A percentile compares a stretch with the other conserved stretches of the same genome.
Conservation (phyloP, 1,284 basidiomycete species). For the Marasmius oreades region DNA sequence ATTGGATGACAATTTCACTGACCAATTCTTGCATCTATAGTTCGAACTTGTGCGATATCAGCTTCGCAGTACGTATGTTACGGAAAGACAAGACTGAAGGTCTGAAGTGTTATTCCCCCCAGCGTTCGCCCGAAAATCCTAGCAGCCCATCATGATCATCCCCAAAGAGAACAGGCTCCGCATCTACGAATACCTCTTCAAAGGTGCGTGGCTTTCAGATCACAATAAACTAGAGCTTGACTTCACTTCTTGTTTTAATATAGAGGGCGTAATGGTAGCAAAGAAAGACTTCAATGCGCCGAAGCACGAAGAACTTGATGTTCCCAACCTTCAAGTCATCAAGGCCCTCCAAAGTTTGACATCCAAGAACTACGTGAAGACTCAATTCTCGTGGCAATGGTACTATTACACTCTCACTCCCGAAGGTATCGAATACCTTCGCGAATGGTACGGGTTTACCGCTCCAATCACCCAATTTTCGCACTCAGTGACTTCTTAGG, state of each 20-base stretch:
- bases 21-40: slow-evolving; percentile 23
- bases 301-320: slow-evolving; percentile 95
- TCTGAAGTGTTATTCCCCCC: slow-evolving; percentile 29
- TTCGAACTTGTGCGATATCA: slow-evolving; percentile 36
- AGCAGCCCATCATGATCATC: slow-evolving; percentile 78
- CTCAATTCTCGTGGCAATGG: slow-evolving; percentile 95
- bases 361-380: slow-evolving; percentile 95
- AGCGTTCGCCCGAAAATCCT: slow-evolving; percentile 33
- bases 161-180: slow-evolving; percentile 78
- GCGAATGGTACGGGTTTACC: slow-evolving; percentile 71
- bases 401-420: slow-evolving; percentile 95
- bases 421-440: slow-evolving; percentile 93
- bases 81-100: neutral
- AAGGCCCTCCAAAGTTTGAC: slow-evolving; percentile 99
- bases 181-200: slow-evolving; percentile 99
- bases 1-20: slow-evolving; percentile 30
- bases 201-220: slow-evolving; percentile 55
- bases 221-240: neutral
- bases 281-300: slow-evolving; percentile 99
- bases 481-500: slow-evolving; percentile 39
- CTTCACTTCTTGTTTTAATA: neutral
- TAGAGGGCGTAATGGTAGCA: slow-evolving; percentile 97
- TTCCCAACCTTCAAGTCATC: slow-evolving; percentile 98
- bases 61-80: slow-evolving; percentile 25
- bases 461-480: neutral